Evolutionary conservation across 179 eudicot genomes (phyloP), one percentile per base, ranked within the genome.

Genomic region (Silene vulgaris): DNA sequence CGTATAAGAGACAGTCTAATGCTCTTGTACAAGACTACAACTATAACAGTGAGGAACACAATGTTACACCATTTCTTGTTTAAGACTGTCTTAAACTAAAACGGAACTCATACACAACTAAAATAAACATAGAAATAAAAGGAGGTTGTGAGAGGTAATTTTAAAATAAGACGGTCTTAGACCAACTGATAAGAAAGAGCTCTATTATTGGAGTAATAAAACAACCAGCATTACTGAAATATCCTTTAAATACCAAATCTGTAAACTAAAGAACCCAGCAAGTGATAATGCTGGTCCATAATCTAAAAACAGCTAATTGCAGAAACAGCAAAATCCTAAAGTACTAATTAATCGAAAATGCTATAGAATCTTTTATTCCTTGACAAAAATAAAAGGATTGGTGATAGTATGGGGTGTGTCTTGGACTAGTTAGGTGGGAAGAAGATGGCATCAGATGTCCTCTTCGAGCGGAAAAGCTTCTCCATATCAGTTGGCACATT

Each of bases 401-500:
- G 29, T 28, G 28, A 23, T 7, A 21, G 8, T 13, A 3, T 4
- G 7, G 6, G n/a, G 3, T 32, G 17, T 30, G 9, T 65, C 21
- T 65, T 30, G 16, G 19, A 14, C 64, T 9, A 73, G 0, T 37
- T 62, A 79, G 97, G 95, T 28, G 96, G 89, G 84, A 90, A 90
- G 88, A 92, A 92, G 82, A 92, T 87, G 75, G 87, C 95, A 73
- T 86, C 88, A 2, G 77, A 73, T 52, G 69, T 85, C 80, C 92
- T 88, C 85, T 84, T 89, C 0, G 87, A 80, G 8, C 90, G 84
- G 71, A 92, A 90, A 45, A 79, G 78, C 65, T 83, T 26, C 82
- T 90, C 96, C 0, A 83, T 75, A 13, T 90, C 90, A 1, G 88
- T 54, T 13, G 81, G 75, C 70, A 90, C 93, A 5, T 86, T 87